phyloP scores from a whole-genome alignment of 2,329 filamentous ascomycete species.

The Neofusicoccum ribis region DNA sequence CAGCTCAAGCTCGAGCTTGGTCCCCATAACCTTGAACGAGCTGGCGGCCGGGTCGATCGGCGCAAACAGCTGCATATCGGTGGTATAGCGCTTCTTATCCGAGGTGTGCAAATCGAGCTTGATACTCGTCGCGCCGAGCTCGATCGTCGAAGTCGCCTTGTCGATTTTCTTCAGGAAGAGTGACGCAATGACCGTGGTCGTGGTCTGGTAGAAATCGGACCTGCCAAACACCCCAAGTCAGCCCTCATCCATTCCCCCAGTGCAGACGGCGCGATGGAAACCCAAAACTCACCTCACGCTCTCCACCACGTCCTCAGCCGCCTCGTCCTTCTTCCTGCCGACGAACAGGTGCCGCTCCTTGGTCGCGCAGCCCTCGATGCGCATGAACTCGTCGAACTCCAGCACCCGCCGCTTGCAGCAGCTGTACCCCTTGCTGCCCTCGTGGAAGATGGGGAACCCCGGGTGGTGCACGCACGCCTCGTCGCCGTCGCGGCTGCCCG shows the following conservation, averaged over 20 bases:
- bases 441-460: slow-evolving; percentile 89
- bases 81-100: slow-evolving; percentile 80
- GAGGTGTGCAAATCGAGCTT: slow-evolving; percentile 81
- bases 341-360: slow-evolving; percentile 84
- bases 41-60: slow-evolving; percentile 74
- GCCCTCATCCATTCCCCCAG: not conserved
- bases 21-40: slow-evolving; percentile 78
- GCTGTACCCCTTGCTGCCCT: slow-evolving; percentile 95
- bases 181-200: slow-evolving; percentile 79
- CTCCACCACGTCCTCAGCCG: slow-evolving; percentile 73
- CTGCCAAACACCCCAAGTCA: slow-evolving; percentile 39
- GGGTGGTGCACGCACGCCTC: slow-evolving; percentile 89
- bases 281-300: slow-evolving; percentile 62
- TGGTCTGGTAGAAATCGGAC: slow-evolving; percentile 94
- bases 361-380: slow-evolving; percentile 85
- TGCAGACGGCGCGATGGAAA: too few relatives aligned
- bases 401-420: slow-evolving; percentile 95
- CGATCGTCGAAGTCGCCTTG: slow-evolving; percentile 72
- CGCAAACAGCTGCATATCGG: slow-evolving; percentile 73
- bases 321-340: slow-evolving; percentile 62
- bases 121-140: slow-evolving; percentile 64
- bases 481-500: slow-evolving; percentile 46
- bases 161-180: slow-evolving; percentile 98
- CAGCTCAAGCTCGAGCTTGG: slow-evolving; percentile 81
- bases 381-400: slow-evolving; percentile 98